Evolutionary conservation across 148 eudicot genomes (phyloP).

Genomic region (Chenopodium formosanum): DNA sequence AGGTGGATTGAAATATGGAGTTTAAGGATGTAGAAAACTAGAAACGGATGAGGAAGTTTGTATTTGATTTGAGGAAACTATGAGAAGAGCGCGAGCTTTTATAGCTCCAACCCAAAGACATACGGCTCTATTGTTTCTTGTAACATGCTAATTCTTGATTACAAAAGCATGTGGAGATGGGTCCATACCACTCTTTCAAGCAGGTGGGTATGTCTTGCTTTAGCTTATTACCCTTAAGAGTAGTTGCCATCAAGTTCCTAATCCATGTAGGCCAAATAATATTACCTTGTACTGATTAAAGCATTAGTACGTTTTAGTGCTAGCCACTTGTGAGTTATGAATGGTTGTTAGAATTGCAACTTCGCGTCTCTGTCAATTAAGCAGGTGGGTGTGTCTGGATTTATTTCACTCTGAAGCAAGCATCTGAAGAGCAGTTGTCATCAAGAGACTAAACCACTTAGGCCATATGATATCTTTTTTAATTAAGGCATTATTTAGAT

Average conservation of each 20-base stretch:
- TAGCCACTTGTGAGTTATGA: too few relatives aligned
- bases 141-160: not conserved
- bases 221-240: not conserved
- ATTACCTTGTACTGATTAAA: not conserved
- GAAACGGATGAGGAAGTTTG: not conserved
- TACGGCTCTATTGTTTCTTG: conserved; percentile 5
- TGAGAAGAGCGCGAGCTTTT: not conserved
- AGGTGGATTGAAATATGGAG: not conserved
- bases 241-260: not conserved
- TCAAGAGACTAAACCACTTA: not conserved
- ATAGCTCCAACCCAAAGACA: conserved; percentile 14
- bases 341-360: too few relatives aligned
- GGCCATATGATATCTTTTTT: too few relatives aligned
- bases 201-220: conserved; percentile 17
- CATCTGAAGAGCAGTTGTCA: not conserved
- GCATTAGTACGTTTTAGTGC: too few relatives aligned
- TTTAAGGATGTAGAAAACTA: not conserved
- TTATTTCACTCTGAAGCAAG: not conserved
- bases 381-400: not conserved
- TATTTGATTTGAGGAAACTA: conserved; percentile 4
- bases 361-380: too few relatives aligned
- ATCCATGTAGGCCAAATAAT: not conserved
- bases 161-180: conserved; percentile 20
- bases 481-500: too few relatives aligned
- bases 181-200: conserved; percentile 4